Base-by-base conservation (phyloP, 805 yeast species). In the Candida oleophila region DNA sequence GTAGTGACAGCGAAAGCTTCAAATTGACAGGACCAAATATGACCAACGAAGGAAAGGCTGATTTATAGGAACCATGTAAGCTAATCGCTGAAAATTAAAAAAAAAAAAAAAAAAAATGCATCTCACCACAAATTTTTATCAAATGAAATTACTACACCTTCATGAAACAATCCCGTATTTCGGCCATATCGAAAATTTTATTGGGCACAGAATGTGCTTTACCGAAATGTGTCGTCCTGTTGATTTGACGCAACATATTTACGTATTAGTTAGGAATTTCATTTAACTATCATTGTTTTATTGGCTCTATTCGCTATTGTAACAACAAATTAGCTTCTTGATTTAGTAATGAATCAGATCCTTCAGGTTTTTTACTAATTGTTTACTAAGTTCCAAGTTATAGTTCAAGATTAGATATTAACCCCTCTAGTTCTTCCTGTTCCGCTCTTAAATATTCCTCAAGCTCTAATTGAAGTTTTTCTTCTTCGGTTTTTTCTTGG, bases 401-500 rank as follows among this genome's bases (percentile, higher is more conserved):
- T 32, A 41, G 5, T 18, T 48, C 45, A 30, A 51, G 21, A 40
- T 44, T 45, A 8, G 37, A 42, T 15, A 51, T 33, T 40, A 45
- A 38, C 34, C 25, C 41, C 15, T 44, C 49, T 15, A 50, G 34
- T 18, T 49, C 51, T 4, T 22, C 44, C 22, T 47, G 46, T 15
- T 47, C 44, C 9, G 41, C 46, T 20, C 18, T 36, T 21, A 47
- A 37, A 16, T 37, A 33, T 16, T 38, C 43, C 14, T 47, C 49
- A n/a, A 47, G 22, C 32, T 47, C 49, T 18, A 33, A 20, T 30
- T 47, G 41, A 37, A 42, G 44, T 16, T 22, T 40, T 37, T 40
- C 40, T 37, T 25, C 37, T 7, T 35, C 38, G 12, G 15, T 34
- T 25, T 62, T 64, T 12, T 59, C 61, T 7, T 62, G 51, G 30